These are phyloP conservation scores for Trichoderma simmonsii DNA, from an alignment of 2,329 filamentous ascomycete genomes.

Conservation along the genomic window DNA sequence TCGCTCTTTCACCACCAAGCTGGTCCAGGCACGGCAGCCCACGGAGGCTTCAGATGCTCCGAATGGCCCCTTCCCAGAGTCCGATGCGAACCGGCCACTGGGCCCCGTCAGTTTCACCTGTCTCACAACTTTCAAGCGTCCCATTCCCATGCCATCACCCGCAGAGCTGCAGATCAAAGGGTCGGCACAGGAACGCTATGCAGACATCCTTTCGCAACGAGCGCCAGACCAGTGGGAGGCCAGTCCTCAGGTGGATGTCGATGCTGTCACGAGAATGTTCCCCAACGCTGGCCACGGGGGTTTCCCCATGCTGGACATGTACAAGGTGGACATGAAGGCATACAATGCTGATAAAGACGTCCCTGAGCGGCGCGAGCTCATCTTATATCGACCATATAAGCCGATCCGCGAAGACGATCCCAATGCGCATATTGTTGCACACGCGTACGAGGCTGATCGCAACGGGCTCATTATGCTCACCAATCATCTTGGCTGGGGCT, in stretches of 20 bases:
- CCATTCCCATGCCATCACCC: slow-evolving; percentile 34
- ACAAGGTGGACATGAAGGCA: slow-evolving; percentile 50
- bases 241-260: slow-evolving; percentile 46
- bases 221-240: slow-evolving; percentile 43
- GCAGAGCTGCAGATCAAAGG: slow-evolving; percentile 37
- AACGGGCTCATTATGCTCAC: slow-evolving; percentile 52
- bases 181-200: slow-evolving; percentile 43
- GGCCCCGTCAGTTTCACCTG: slow-evolving; percentile 48
- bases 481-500: slow-evolving; percentile 48
- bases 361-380: slow-evolving; percentile 46
- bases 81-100: slow-evolving; percentile 39
- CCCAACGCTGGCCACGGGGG: slow-evolving; percentile 38
- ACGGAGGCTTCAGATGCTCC: slow-evolving; percentile 36
- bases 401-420: slow-evolving; percentile 40
- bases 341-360: slow-evolving; percentile 43
- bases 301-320: slow-evolving; percentile 52
- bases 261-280: slow-evolving; percentile 35
- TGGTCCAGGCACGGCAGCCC: slow-evolving; percentile 50
- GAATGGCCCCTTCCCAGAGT: slow-evolving; percentile 36
- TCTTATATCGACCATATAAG: slow-evolving; percentile 47
- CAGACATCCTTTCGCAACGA: slow-evolving; percentile 37
- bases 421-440: slow-evolving; percentile 46
- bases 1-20: slow-evolving; percentile 47
- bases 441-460: slow-evolving; percentile 52
- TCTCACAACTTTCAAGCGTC: slow-evolving; percentile 50